These are phyloP conservation scores for Phialophora verrucosa DNA, from an alignment of 2,329 filamentous ascomycete genomes.

Conservation along the genomic window DNA sequence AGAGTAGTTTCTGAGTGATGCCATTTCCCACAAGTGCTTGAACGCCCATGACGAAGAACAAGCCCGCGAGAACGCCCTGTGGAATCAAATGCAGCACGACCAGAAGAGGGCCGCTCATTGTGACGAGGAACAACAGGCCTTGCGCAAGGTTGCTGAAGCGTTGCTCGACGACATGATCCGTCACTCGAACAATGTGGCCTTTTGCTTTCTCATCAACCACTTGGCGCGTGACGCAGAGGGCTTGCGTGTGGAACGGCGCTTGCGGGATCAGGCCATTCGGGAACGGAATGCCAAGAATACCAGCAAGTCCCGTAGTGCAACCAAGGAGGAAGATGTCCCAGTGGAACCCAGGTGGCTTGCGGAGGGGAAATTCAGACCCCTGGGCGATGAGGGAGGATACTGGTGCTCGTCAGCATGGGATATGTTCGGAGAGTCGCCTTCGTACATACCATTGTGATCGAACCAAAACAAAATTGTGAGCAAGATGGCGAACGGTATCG, in stretches of 20 bases:
- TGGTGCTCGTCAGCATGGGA: constrained; percentile 43
- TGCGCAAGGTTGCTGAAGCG: constrained; percentile 78
- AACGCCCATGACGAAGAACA: constrained; percentile 85
- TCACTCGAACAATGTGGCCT: constrained; percentile 66
- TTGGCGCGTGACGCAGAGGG: constrained; percentile 71
- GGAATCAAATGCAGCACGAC: constrained; percentile 77
- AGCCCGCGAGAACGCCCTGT: constrained; percentile 76
- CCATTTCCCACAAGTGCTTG: constrained; percentile 78
- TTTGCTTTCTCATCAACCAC: constrained; percentile 61
- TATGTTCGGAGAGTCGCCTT: background rate
- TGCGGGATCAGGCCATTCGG: constrained; percentile 85
- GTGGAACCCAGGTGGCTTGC: constrained; percentile 82
- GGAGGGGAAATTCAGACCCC: constrained; percentile 79
- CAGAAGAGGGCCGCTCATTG: constrained; percentile 77
- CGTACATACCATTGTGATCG: constrained; percentile 75
- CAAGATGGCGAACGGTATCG: constrained; percentile 83
- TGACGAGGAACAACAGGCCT: constrained; percentile 76
- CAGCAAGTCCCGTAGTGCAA: constrained; percentile 75
- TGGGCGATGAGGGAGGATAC: constrained; percentile 83
- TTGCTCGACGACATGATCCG: constrained; percentile 69
- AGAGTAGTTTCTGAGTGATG: constrained; percentile 75
- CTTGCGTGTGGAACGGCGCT: constrained; percentile 80
- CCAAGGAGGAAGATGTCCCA: constrained; percentile 85
- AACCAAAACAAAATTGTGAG: constrained; percentile 88
- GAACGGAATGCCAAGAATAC: constrained; percentile 77